These are phyloP conservation scores for Dentipellis fragilis DNA, from an alignment of 768 basidiomycete species.

Conservation along the genomic window DNA sequence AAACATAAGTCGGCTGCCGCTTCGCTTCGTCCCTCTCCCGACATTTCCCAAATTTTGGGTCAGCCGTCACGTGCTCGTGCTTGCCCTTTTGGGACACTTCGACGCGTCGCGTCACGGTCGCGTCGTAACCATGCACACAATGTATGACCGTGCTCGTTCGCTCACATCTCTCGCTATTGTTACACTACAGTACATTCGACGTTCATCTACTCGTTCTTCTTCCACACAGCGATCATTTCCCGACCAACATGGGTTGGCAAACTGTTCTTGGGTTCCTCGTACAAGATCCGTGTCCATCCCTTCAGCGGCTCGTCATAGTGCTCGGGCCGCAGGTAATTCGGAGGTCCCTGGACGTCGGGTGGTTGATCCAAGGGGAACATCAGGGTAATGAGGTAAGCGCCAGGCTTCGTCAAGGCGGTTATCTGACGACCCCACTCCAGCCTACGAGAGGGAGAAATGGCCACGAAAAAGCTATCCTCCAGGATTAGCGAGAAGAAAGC, in stretches of 20 bases:
- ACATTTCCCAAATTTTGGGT: no score
- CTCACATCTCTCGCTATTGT: no score
- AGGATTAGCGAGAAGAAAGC: not conserved
- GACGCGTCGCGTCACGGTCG: no score
- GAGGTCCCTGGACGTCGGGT: not conserved
- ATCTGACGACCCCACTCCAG: conserved; percentile 51
- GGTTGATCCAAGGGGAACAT: not conserved
- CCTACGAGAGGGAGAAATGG: conserved; percentile 47
- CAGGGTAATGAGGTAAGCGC: conserved; percentile 22
- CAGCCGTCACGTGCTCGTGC: no score
- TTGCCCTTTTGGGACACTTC: no score
- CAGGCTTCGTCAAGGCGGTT: conserved; percentile 42
- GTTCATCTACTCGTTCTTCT: not conserved
- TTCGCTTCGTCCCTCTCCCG: no score
- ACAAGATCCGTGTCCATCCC: not conserved
- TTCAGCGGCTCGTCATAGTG: not conserved
- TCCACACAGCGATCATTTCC: not conserved
- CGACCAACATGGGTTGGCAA: not conserved
- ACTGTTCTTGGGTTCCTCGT: not conserved
- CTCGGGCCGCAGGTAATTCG: not conserved
- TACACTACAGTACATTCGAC: no score
- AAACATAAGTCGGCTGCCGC: no score
- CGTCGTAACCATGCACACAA: no score
- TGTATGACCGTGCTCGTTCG: no score
- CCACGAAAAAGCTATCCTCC: conserved; percentile 53